Base-by-base conservation (phyloP, 1,139 yeast genomes). In the Kodamaea suecica region DNA sequence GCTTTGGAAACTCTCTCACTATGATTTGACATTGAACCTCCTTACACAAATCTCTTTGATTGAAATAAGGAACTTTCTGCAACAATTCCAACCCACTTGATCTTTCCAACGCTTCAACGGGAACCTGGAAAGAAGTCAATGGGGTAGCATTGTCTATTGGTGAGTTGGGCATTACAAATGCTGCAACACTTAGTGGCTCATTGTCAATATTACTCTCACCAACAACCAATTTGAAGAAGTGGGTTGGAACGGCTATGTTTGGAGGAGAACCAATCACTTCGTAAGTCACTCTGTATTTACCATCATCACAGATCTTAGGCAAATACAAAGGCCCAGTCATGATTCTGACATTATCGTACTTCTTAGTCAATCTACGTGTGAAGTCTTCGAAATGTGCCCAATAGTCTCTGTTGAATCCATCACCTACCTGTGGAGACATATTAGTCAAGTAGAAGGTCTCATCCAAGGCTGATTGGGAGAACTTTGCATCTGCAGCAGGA, bases 191-290 rank as follows among this genome's bases (percentile, higher is more conserved):
- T 13, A 86, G 63, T 9, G 67, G 73, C 17, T 75, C 76, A 27
- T 63, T 53, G 5, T 69, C 63, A 29, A 61, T 55, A 35, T 54
- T 57, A 10, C 66, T 66, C 57, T 92, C 97, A 6, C 95, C 97
- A 30, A 92, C 85, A 38, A 94, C 66, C 41, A 92, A 66, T 61
- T 92, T 94, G 73, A 82, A 92, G 54, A 94, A 92, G 61, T 92
- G 98, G 0, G 98, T 92, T 12, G 99, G 98, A 8, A 92, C 99
- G 0, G 98, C 97, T 37, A 92, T 74, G 49, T 78, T 85, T 34
- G 98, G 98, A 5, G 99, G 99, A 47, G 87, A 84, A 3, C 99
- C 99, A 57, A 92, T 87, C 29, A 92, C 86, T 61, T 94, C 98
- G 59, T 90, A 92, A 3, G 76, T 67, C 12, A 92, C 95, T 45